Evolutionary conservation across 140 eudicot species (phyloP), one percentile per base, ranked within the genome.

Genomic region (Ambrosia hybrid): DNA sequence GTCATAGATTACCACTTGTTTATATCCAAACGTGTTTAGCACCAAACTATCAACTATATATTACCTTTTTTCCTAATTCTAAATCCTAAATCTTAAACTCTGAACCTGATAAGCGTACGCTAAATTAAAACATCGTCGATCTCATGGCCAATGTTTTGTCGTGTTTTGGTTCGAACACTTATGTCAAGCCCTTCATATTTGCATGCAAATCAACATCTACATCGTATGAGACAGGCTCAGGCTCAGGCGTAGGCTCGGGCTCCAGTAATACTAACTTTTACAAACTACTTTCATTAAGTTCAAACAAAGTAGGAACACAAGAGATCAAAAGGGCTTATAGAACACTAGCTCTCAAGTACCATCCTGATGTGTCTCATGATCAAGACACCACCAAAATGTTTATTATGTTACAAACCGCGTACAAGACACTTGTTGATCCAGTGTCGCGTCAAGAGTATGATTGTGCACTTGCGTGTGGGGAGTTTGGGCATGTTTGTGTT

Each of bases 321-420:
- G 86, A 78, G 57, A 82, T 82, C 51, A 82, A 82, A 74, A 74
- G 65, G 33, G 78, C 86, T 36, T 82, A 82, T 57, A 46, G 83
- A 63, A 57, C 78, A 55, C 57, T 77, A 30, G 86, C 80, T 68
- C 83, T 82, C 30, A 82, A 82, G 73, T 82, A 68, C 74, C 83
- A 82, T 71, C 86, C 83, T 10, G 86, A 82, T 64, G 86, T 70
- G n/a, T 82, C 71, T 49, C 73, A 61, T 14, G 80, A 68, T 57
- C 57, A 64, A 34, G 74, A 82, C 34, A 52, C 77, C 39, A 57
- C 83, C 12, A 48, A 78, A 38, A 73, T 53, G 67, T 82, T 82
- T 9, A 43, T 78, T 69, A 43, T 52, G 62, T 37, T 82, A 59
- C 77, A 78, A 15, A 48, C 61, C 0, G 86, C 86, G 0, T 82